phyloP scores from a whole-genome alignment of 257 asterid genomes.

The Marsdenia floribunda region DNA sequence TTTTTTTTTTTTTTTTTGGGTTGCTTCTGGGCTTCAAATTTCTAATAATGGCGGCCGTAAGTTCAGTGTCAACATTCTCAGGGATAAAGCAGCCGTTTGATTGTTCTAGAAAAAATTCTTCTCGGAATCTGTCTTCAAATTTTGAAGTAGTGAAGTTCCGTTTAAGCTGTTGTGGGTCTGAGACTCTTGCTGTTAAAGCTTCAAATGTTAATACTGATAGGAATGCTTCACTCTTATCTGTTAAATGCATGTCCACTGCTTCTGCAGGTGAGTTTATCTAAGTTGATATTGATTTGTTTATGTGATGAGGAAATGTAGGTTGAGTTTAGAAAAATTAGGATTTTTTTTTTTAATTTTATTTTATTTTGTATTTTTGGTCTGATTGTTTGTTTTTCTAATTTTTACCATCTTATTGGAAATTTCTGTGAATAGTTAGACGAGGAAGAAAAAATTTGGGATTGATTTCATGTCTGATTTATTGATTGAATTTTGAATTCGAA shows the following conservation, averaged over 20 bases:
- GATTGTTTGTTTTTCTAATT: too few species aligned
- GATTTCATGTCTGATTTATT: neutral
- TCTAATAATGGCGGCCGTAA: slow-evolving; percentile 21
- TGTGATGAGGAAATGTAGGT: neutral
- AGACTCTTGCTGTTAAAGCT: slow-evolving; percentile 16
- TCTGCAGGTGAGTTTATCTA: slow-evolving; percentile 38
- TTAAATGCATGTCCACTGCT: slow-evolving; percentile 60
- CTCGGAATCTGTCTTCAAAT: slow-evolving; percentile 20
- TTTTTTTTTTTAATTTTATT: neutral
- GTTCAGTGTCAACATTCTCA: slow-evolving; percentile 22
- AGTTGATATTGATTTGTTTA: neutral
- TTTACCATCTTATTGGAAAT: neutral
- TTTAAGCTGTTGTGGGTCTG: slow-evolving; percentile 31
- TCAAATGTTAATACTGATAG: slow-evolving; percentile 9
- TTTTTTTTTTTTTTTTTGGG: neutral
- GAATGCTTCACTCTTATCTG: slow-evolving; percentile 40
- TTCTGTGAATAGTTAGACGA: neutral
- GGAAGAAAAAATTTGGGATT: neutral
- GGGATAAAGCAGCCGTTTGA: slow-evolving; percentile 19
- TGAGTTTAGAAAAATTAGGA: neutral
- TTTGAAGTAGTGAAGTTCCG: slow-evolving; percentile 41
- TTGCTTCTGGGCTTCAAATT: neutral
- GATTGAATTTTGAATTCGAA: neutral
- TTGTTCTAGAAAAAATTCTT: slow-evolving; percentile 15
- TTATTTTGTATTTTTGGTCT: neutral